A percentile compares a stretch with the other conserved stretches of the same genome.
Conservation (phyloP, 1,139 yeast genomes). For the Saccharomyces hybrid region DNA sequence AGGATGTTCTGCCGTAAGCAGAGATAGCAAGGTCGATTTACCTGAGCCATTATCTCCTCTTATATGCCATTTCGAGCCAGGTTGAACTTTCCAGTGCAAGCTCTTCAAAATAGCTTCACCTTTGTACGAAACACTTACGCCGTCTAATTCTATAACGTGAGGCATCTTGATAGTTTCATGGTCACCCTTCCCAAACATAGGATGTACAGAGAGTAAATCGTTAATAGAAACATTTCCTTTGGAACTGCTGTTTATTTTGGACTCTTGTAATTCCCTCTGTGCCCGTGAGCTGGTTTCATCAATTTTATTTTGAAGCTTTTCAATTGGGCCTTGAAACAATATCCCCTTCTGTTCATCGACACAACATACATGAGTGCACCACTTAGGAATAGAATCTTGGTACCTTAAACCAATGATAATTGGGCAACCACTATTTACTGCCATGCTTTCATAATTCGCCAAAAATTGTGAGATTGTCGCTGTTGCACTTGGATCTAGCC, state of each 20-base stretch:
- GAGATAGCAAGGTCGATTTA: conserved; percentile 75
- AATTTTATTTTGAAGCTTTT: conserved; percentile 31
- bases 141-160: conserved; percentile 51
- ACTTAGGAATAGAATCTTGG: conserved; percentile 68
- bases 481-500: conserved; percentile 75
- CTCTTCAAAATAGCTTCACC: conserved; percentile 52
- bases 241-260: conserved; percentile 3
- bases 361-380: conserved; percentile 68
- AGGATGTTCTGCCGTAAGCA: conserved; percentile 92
- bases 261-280: conserved; percentile 14
- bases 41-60: conserved; percentile 91
- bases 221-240: conserved; percentile 7
- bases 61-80: conserved; percentile 82
- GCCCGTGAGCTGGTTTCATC: conserved; percentile 21
- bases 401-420: conserved; percentile 64
- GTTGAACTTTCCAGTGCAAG: conserved; percentile 57
- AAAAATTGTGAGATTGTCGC: conserved; percentile 49
- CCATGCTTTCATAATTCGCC: conserved; percentile 16
- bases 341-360: conserved; percentile 49
- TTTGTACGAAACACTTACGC: conserved; percentile 60
- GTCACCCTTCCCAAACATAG: conserved; percentile 13
- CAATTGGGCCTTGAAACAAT: conserved; percentile 40
- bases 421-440: conserved; percentile 23
- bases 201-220: conserved; percentile 22
- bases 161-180: conserved; percentile 22